Conservation (phyloP, 345 rosid genomes). For the Orychophragmus violaceus region DNA sequence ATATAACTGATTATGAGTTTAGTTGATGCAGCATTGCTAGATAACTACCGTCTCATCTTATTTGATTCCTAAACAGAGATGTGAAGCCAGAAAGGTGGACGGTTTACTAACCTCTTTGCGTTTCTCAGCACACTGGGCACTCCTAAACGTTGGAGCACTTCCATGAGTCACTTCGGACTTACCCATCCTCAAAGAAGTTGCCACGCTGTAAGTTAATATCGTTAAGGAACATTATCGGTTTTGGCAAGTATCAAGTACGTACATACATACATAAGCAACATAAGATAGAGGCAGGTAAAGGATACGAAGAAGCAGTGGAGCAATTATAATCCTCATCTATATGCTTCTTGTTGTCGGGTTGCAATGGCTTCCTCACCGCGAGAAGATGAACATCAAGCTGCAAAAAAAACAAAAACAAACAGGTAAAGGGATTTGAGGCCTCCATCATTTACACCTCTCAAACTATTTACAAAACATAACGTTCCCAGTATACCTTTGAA, state of each 20-base stretch:
- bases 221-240: conserved; percentile 9
- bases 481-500: conserved; percentile 14
- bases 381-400: conserved; percentile 50
- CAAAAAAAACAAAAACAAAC: conserved; percentile 9
- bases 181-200: conserved; percentile 49
- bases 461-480: background rate
- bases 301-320: conserved; percentile 91
- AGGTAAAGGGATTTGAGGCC: background rate
- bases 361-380: conserved; percentile 47
- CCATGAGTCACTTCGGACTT: conserved; percentile 69
- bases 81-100: no score
- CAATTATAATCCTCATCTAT: conserved; percentile 75
- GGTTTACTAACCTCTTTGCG: conserved; percentile 63
- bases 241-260: background rate
- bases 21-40: no score
- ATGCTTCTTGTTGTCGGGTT: conserved; percentile 52
- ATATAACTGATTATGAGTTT: no score
- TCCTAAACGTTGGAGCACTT: conserved; percentile 80
- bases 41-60: no score
- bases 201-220: conserved; percentile 19
- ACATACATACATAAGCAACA: background rate
- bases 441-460: background rate
- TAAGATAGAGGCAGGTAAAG: conserved; percentile 24
- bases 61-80: background rate
- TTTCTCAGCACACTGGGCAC: conserved; percentile 74